Evolutionary conservation across 768 basidiomycete species (phyloP).

Genomic region (Tulasnella sp.): DNA sequence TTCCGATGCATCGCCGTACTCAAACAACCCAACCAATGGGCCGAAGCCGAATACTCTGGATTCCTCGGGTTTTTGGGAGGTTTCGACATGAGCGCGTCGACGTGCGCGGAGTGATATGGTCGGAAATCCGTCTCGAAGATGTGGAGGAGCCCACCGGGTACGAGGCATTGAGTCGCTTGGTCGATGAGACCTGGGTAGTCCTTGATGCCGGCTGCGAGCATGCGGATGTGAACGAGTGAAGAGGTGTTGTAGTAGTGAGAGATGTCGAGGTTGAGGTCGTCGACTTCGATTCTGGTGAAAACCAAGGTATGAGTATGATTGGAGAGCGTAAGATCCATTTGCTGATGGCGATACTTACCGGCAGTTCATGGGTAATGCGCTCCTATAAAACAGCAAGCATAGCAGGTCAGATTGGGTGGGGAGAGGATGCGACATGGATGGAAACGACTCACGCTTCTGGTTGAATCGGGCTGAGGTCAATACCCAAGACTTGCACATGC

Average conservation of each 20-base stretch:
- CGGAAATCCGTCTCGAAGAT: conserved; percentile 10
- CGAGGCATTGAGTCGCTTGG: not conserved
- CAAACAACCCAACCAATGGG: not conserved
- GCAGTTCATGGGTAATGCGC: not conserved
- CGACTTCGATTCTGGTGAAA: conserved; percentile 5
- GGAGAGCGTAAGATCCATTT: not conserved
- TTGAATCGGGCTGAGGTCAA: conserved; percentile 8
- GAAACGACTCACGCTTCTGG: conserved; percentile 5
- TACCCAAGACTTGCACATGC: conserved; percentile 5
- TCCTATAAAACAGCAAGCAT: not conserved
- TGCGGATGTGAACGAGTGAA: conserved; percentile 10
- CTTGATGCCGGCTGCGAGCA: conserved; percentile 3
- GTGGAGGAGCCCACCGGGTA: conserved; percentile 1
- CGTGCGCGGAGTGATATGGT: not conserved
- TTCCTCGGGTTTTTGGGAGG: not conserved
- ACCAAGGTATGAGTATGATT: not conserved
- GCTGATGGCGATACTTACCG: not conserved
- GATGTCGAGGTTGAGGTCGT: conserved; percentile 13
- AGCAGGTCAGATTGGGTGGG: not conserved
- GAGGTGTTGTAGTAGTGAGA: conserved; percentile 6
- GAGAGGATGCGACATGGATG: not conserved
- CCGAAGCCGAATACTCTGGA: not conserved
- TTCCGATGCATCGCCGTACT: not conserved
- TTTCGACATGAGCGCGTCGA: not conserved
- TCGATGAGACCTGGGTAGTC: conserved; percentile 6